Conservation (phyloP, 2,329 filamentous ascomycete species). For the Sphaerulina populicola region DNA sequence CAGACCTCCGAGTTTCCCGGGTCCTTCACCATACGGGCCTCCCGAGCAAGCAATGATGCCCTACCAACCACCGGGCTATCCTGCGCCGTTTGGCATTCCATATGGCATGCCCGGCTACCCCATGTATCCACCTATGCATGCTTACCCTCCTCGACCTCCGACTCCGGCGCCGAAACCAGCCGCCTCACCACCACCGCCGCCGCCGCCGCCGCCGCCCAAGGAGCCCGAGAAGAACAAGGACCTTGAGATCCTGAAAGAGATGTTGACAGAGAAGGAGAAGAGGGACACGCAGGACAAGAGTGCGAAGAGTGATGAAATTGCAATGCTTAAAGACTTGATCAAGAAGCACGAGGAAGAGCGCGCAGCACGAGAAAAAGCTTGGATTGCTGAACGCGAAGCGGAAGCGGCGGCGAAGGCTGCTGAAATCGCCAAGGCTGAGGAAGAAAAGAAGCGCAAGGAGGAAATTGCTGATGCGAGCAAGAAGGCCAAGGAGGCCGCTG, state of each 20-base stretch:
- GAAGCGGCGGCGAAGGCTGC: slow-evolving; percentile 28
- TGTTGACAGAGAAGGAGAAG: slow-evolving; percentile 19
- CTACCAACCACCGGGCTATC: slow-evolving; percentile 19
- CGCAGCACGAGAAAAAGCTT: slow-evolving; percentile 25
- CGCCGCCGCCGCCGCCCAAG: slow-evolving; percentile 23
- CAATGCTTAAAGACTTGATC: slow-evolving; percentile 35
- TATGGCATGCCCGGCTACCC: slow-evolving; percentile 20
- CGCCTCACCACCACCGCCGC: slow-evolving; percentile 21
- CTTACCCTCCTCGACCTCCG: slow-evolving; percentile 18
- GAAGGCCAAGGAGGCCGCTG: slow-evolving; percentile 45
- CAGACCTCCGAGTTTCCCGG: slow-evolving; percentile 27
- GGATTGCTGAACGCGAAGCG: slow-evolving; percentile 25
- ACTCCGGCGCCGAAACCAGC: slow-evolving; percentile 8
- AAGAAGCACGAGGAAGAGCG: slow-evolving; percentile 36
- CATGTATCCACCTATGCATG: slow-evolving; percentile 17
- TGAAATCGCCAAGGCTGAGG: slow-evolving; percentile 39
- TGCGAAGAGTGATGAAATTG: slow-evolving; percentile 25
- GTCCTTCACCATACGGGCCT: slow-evolving; percentile 22
- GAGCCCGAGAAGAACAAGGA: slow-evolving; percentile 19
- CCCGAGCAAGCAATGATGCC: slow-evolving; percentile 25
- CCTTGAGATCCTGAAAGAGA: slow-evolving; percentile 20
- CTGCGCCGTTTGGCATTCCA: slow-evolving; percentile 14
- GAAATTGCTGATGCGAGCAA: slow-evolving; percentile 35
- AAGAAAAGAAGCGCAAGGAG: slow-evolving; percentile 44
- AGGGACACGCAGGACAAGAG: slow-evolving; percentile 17